phyloP scores from a whole-genome alignment of 208 protist genomes.

The Tritrichomonas foetus region DNA sequence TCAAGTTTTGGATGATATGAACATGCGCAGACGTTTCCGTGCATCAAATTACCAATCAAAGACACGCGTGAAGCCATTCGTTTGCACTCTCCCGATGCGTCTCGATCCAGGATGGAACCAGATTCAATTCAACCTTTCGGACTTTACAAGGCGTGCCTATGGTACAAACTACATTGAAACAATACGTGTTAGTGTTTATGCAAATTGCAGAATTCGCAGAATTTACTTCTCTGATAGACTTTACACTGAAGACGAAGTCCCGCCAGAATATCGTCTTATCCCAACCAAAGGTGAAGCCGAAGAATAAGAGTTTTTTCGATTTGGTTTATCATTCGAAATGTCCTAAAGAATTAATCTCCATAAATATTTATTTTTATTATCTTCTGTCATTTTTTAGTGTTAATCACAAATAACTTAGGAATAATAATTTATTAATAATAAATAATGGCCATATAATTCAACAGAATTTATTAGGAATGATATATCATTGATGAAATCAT shows the following conservation, averaged over 20 bases:
- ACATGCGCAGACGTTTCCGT: conserved; percentile 88
- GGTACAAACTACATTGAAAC: conserved; percentile 98
- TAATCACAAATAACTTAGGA: no score
- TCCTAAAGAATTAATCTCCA: no score
- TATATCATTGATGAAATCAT: no score
- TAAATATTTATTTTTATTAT: no score
- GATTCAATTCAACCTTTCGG: conserved; percentile 98
- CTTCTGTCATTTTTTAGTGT: no score
- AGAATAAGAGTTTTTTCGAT: not conserved
- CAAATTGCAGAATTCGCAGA: conserved; percentile 94
- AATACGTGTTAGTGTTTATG: conserved; percentile 86
- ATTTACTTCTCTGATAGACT: conserved; percentile 98
- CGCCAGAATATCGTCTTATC: conserved; percentile 96
- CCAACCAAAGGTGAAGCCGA: conserved; percentile 61
- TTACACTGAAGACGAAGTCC: conserved; percentile 97
- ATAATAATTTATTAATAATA: no score
- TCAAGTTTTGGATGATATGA: conserved; percentile 96
- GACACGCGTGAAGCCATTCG: conserved; percentile 95
- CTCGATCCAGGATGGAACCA: conserved; percentile 98
- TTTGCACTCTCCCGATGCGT: conserved; percentile 98
- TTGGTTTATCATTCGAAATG: not conserved
- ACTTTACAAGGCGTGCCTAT: conserved; percentile 95
- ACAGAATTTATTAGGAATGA: no score
- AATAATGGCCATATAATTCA: no score
- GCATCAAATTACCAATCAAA: conserved; percentile 95